Evolutionary conservation across 768 basidiomycete genomes (phyloP), one percentile per base, ranked within the genome.

Genomic region (Pleurotus tuber-regium): DNA sequence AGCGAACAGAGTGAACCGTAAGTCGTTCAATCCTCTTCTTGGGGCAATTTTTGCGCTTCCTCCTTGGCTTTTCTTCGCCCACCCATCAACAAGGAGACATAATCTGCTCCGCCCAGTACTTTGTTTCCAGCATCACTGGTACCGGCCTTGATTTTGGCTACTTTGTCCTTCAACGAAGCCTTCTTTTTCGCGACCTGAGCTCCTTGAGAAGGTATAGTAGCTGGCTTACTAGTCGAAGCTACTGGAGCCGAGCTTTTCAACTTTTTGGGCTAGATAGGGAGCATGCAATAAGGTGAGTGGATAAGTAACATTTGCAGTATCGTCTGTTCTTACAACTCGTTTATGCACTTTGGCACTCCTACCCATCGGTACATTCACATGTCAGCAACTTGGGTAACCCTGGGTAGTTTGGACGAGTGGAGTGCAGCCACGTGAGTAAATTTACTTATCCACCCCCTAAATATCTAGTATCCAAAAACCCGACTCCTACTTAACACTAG

Each of bases 81-180:
- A 14, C 88, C 87, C 74, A 83, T 73, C 73, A 89, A 69, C 56
- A 91, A 63, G 9, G 78, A 73, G 40, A 92, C 82, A 61, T 91
- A 92, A 65, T 92, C 89, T 25, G 84, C 88, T 16, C 79, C 87
- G 16, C 86, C 87, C 30, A 90, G 70, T 2, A 90, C 76, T 47
- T 63, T 76, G 0, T 67, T 73, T 50, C 59, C 53, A 11, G 60
- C 46, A 2, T 38, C 59, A 46, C 53, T 55, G 36, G 61, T 57
- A 31, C 41, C 51, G n/a, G 50, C 16, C 19, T 19, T 29, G 2
- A 28, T 35, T 49, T 61, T 70, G 5, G 50, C 38, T 11, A 66
- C 59, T 56, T 78, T 79, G 25, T 66, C 70, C 58, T 80, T 83
- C 46, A 81, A 58, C 4, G 62, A 71, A 1, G 76, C 74, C 43